Percentiles rank a stretch among this genome's conserved stretches.
These are phyloP conservation scores for Cucumis hystrix DNA, from an alignment of 306 rosid species.

Conservation along the genomic window DNA sequence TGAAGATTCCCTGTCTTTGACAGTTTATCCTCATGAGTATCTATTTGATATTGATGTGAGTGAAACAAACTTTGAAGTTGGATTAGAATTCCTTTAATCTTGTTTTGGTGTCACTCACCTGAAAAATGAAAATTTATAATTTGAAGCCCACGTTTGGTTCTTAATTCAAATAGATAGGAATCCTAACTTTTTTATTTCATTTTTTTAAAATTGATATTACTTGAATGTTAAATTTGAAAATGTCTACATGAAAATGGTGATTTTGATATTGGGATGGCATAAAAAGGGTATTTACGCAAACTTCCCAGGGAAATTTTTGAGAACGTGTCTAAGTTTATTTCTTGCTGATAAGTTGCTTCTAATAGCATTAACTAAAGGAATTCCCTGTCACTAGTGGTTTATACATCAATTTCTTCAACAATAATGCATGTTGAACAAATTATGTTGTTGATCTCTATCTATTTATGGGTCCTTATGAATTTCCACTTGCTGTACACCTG, in stretches of 20 bases:
- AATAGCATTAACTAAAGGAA: background rate
- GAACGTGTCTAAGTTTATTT: background rate
- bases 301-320: background rate
- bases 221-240: background rate
- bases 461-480: background rate
- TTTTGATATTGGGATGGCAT: background rate
- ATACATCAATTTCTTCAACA: background rate
- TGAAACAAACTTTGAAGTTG: background rate
- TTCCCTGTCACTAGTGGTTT: background rate
- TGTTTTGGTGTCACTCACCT: background rate
- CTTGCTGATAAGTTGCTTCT: background rate
- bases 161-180: background rate
- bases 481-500: background rate
- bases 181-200: background rate
- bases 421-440: background rate
- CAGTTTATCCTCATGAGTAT: slow-evolving; percentile 40
- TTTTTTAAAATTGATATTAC: background rate
- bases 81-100: background rate
- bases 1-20: slow-evolving; percentile 28
- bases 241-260: background rate
- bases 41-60: slow-evolving; percentile 25
- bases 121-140: background rate
- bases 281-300: background rate
- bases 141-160: background rate
- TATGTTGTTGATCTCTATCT: background rate